Percentiles rank a stretch among this genome's conserved stretches.
phyloP scores from a whole-genome alignment of 495 filamentous ascomycete species.

The Hypoxylon fragiforme region DNA sequence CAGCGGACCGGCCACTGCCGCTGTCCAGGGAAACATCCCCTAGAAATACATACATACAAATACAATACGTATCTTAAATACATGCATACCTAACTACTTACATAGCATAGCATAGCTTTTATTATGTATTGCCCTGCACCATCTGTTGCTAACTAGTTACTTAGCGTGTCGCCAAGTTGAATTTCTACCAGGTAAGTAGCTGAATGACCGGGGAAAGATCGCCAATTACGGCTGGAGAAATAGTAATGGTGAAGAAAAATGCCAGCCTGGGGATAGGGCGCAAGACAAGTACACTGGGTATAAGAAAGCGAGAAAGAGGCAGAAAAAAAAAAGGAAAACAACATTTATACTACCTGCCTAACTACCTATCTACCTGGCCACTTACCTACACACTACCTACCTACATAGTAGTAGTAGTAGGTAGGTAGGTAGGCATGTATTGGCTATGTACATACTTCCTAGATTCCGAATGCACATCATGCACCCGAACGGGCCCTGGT shows the following conservation, averaged over 20 bases:
- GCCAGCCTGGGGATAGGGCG: conserved; percentile 9
- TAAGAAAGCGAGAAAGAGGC: background rate
- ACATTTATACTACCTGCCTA: background rate
- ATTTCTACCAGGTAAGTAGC: too few relatives aligned
- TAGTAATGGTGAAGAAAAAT: conserved; percentile 4
- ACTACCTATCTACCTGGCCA: background rate
- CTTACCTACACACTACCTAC: background rate
- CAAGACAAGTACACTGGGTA: conserved; percentile 1
- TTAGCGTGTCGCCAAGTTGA: conserved; percentile 21
- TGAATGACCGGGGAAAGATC: conserved; percentile 10
- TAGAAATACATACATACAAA: too few relatives aligned
- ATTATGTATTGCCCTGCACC: conserved; percentile 21
- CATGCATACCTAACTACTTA: too few relatives aligned
- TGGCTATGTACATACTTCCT: conserved; percentile 5
- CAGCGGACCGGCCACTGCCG: conserved; percentile 35
- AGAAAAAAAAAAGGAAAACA: conserved; percentile 1
- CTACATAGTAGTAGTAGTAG: background rate
- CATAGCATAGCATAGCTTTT: conserved; percentile 20
- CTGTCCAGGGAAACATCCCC: conserved; percentile 27
- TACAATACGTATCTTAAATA: too few relatives aligned
- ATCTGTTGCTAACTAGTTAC: conserved; percentile 11
- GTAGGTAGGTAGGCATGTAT: background rate
- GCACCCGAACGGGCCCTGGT: conserved; percentile 33
- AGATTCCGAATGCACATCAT: conserved; percentile 39
- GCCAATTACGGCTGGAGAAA: conserved; percentile 9